Percentiles rank a stretch among this genome's conserved stretches.
These are phyloP conservation scores for Hansenula lynferdii DNA, from an alignment of 1,139 yeast genomes.

Conservation along the genomic window DNA sequence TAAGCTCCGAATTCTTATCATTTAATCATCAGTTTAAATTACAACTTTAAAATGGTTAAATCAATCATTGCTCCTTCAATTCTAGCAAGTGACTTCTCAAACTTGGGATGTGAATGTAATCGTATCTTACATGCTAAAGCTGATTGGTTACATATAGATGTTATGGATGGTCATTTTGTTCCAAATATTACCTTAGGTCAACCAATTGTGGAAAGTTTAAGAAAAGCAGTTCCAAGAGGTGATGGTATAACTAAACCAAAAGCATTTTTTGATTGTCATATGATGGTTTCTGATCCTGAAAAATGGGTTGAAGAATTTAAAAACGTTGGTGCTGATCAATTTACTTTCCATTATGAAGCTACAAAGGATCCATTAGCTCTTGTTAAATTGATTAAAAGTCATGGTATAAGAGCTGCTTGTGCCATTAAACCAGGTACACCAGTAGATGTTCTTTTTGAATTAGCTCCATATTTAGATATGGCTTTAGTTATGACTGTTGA, in stretches of 20 bases:
- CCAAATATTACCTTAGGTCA: constrained; percentile 95
- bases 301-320: constrained; percentile 95
- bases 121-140: constrained; percentile 72
- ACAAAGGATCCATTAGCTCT: constrained; percentile 74
- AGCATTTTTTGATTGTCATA: constrained; percentile 95
- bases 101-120: constrained; percentile 84
- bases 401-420: constrained; percentile 90
- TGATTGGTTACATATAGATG: constrained; percentile 97
- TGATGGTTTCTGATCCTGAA: constrained; percentile 97
- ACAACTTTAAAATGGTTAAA: constrained; percentile 47
- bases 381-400: constrained; percentile 66
- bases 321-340: constrained; percentile 92
- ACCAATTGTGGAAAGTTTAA: constrained; percentile 76
- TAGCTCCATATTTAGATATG: constrained; percentile 82
- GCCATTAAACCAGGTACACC: constrained; percentile 95
- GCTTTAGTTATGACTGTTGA: constrained; percentile 97
- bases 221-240: constrained; percentile 69
- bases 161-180: constrained; percentile 98
- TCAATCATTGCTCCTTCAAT: constrained; percentile 95
- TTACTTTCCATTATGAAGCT: constrained; percentile 95
- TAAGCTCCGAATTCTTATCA: too few species aligned
- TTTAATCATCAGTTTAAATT: too few species aligned
- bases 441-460: constrained; percentile 73
- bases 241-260: constrained; percentile 29
- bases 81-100: constrained; percentile 89